phyloP scores from a whole-genome alignment of 345 rosid genomes.

The Populus tremula region DNA sequence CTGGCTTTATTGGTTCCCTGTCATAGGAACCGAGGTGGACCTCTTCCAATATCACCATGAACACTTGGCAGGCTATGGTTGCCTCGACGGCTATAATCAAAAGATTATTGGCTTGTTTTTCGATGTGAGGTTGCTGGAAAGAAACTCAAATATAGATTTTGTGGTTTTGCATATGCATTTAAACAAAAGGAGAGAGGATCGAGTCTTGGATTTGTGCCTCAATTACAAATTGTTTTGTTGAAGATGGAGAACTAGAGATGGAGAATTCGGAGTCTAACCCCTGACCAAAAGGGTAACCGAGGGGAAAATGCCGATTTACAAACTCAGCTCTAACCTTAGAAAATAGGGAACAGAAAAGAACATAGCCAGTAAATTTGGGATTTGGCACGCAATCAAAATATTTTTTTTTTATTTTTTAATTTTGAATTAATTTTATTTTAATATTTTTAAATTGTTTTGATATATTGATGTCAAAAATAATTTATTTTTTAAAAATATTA shows the following conservation, averaged over 20 bases:
- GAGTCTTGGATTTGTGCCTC: neutral
- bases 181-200: too few species aligned
- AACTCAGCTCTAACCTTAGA: too few species aligned
- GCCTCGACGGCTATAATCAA: constrained; percentile 11
- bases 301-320: neutral
- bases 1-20: constrained; percentile 11
- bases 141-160: neutral
- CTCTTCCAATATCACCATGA: neutral
- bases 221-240: too few species aligned
- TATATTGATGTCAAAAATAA: too few species aligned
- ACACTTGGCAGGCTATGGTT: constrained; percentile 14
- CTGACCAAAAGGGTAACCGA: neutral
- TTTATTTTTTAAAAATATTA: too few species aligned
- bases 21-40: constrained; percentile 16
- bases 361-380: too few species aligned
- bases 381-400: too few species aligned
- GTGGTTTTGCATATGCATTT: neutral
- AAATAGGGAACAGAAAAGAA: too few species aligned
- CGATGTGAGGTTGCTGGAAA: constrained; percentile 2
- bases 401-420: too few species aligned
- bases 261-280: neutral
- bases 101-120: neutral
- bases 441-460: too few species aligned
- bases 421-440: too few species aligned
- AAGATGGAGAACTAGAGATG: neutral